Evolutionary conservation across 768 basidiomycete genomes (phyloP).

Genomic region (Galerina marginata): DNA sequence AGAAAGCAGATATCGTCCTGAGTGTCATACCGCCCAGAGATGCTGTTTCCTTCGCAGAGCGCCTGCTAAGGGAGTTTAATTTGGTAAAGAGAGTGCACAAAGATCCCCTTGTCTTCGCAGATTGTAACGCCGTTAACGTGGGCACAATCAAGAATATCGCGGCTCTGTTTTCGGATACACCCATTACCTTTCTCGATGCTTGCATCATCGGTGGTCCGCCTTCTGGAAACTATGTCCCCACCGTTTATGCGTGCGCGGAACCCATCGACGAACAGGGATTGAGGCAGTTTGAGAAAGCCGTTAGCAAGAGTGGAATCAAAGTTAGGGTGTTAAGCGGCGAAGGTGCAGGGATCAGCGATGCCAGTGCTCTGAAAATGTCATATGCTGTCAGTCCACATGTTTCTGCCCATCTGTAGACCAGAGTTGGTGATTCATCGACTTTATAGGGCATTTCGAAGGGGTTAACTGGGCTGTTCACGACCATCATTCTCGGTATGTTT

Average conservation of each 20-base stretch:
- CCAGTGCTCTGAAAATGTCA: constrained; percentile 69
- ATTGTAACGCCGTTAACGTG: constrained; percentile 65
- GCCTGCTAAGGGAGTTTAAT: constrained; percentile 36
- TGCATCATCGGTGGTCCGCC: constrained; percentile 65
- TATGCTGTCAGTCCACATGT: constrained; percentile 52
- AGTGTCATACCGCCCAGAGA: constrained; percentile 65
- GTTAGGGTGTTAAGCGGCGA: constrained; percentile 51
- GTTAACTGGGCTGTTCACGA: constrained; percentile 53
- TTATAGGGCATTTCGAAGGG: constrained; percentile 62
- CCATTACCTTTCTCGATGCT: constrained; percentile 57
- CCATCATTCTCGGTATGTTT: constrained; percentile 57
- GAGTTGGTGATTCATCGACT: constrained; percentile 1
- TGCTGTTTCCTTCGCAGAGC: constrained; percentile 50
- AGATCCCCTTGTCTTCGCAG: constrained; percentile 46
- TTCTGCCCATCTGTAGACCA: background rate
- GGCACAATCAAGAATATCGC: constrained; percentile 54
- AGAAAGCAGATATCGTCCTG: constrained; percentile 50
- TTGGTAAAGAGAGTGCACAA: constrained; percentile 17
- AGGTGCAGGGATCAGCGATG: constrained; percentile 56
- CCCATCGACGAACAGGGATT: constrained; percentile 35
- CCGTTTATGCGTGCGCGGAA: constrained; percentile 59
- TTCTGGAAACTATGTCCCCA: constrained; percentile 50
- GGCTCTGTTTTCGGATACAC: constrained; percentile 40
- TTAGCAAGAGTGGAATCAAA: constrained; percentile 47
- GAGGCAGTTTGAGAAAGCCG: constrained; percentile 45